Conservation (phyloP, 2,329 filamentous ascomycete genomes). For the Ampelomyces quisqualis region DNA sequence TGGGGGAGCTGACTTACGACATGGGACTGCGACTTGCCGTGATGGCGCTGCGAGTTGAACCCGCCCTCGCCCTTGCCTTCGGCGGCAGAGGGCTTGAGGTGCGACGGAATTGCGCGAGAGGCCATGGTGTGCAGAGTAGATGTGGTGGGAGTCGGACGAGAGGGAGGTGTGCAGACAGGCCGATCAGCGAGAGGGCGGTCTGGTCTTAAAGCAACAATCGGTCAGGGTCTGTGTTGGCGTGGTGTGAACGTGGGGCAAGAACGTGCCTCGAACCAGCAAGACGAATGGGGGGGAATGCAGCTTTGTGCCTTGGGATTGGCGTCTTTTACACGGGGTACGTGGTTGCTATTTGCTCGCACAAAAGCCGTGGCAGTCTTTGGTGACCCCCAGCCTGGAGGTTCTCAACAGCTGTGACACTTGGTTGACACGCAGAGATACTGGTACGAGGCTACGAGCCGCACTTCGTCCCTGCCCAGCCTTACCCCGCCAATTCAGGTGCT, state of each 20-base stretch:
- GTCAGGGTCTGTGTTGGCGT: conserved; percentile 12
- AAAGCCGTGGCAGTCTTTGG: conserved; percentile 1
- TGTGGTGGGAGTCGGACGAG: conserved; percentile 5
- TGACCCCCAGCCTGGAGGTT: conserved; percentile 3
- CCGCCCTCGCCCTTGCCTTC: conserved; percentile 45
- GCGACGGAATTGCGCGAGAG: conserved; percentile 72
- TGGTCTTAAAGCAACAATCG: conserved; percentile 24
- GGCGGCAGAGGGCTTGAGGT: conserved; percentile 67
- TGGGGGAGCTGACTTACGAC: conserved; percentile 64
- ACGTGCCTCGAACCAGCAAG: conserved; percentile 22
- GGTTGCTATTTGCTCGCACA: conserved; percentile 1
- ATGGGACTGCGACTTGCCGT: conserved; percentile 83
- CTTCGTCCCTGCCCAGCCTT: not conserved
- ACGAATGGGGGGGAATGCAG: conserved; percentile 11
- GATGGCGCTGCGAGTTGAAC: conserved; percentile 64
- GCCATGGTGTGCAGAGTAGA: conserved; percentile 59
- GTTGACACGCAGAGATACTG: too few species aligned
- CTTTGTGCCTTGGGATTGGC: conserved; percentile 10
- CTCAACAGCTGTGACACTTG: conserved; percentile 6
- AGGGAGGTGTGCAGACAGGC: conserved; percentile 9
- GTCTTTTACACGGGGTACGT: conserved; percentile 5
- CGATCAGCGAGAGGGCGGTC: conserved; percentile 22
- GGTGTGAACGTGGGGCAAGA: conserved; percentile 27
- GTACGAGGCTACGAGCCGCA: too few species aligned
- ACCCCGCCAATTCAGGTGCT: too few species aligned